Percentiles rank a stretch among this genome's conserved stretches.
Conservation (phyloP, 108 stramenopile genomes). For the Stephanodiscus minutulus region DNA sequence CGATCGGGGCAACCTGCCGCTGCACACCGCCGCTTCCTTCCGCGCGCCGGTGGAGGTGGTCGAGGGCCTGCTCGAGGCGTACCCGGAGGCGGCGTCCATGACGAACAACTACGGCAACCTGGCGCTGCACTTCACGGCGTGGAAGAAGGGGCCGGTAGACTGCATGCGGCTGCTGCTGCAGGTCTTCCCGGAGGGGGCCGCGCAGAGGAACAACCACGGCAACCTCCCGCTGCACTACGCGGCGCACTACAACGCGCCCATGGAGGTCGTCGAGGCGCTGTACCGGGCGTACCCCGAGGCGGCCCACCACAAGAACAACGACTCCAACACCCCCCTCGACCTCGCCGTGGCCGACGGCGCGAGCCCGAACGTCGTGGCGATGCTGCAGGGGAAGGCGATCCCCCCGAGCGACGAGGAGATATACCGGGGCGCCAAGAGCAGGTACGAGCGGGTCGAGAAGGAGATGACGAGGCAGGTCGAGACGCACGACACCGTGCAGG, state of each 20-base stretch:
- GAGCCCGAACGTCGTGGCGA: conserved; percentile 74
- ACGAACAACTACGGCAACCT: conserved; percentile 91
- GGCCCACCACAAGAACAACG: conserved; percentile 84
- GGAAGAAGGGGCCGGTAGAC: conserved; percentile 90
- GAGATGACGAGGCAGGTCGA: conserved; percentile 71
- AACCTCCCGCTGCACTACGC: conserved; percentile 86
- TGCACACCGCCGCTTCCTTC: conserved; percentile 86
- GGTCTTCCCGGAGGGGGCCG: conserved; percentile 84
- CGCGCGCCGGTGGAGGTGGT: conserved; percentile 76
- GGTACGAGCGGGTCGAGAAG: conserved; percentile 79
- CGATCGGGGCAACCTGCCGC: conserved; percentile 87
- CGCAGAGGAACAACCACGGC: conserved; percentile 87
- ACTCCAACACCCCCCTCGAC: conserved; percentile 86
- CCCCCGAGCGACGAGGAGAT: conserved; percentile 85
- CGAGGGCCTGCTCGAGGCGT: conserved; percentile 83
- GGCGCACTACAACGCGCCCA: conserved; percentile 85
- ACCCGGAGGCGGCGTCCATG: conserved; percentile 82
- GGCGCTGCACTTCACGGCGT: conserved; percentile 83
- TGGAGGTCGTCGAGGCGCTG: conserved; percentile 83
- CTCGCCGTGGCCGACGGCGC: conserved; percentile 88
- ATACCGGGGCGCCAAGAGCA: conserved; percentile 65
- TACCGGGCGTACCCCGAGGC: conserved; percentile 86
- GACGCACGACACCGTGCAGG: conserved; percentile 60
- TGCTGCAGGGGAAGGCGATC: conserved; percentile 79
- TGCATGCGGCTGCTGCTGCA: conserved; percentile 76